Evolutionary conservation across 257 asterid species (phyloP).

Genomic region (Solanum clarkiae): DNA sequence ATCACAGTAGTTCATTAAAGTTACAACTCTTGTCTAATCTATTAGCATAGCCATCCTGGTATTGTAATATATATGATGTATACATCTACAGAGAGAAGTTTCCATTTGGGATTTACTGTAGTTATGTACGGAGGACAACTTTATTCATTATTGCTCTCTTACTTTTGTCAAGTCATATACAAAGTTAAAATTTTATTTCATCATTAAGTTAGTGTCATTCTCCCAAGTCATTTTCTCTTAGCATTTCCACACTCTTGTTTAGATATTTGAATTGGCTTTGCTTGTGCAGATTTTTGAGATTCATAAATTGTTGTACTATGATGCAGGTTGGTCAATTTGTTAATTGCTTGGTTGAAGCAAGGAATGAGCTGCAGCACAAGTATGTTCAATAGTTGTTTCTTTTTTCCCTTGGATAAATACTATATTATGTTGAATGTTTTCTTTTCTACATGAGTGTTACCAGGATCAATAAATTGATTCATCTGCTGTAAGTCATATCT

Average conservation of each 20-base stretch:
- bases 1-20: not conserved
- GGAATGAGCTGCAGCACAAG: constrained; percentile 55
- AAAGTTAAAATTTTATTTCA: not conserved
- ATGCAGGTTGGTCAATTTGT: constrained; percentile 67
- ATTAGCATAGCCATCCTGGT: not conserved
- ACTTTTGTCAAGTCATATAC: not conserved
- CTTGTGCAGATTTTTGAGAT: not conserved
- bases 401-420: not conserved
- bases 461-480: not conserved
- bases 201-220: not conserved
- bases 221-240: not conserved
- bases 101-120: not conserved
- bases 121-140: not conserved
- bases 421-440: not conserved
- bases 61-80: not conserved
- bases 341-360: constrained; percentile 62
- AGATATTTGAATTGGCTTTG: not conserved
- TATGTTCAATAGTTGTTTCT: constrained; percentile 6
- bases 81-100: not conserved
- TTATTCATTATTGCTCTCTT: not conserved
- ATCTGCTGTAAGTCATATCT: not conserved
- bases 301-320: not conserved
- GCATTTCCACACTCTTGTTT: not conserved
- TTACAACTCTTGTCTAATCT: not conserved
- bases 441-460: not conserved